Evolutionary conservation across 2,329 filamentous ascomycete genomes (phyloP).

Genomic region (Penicillium sp.): DNA sequence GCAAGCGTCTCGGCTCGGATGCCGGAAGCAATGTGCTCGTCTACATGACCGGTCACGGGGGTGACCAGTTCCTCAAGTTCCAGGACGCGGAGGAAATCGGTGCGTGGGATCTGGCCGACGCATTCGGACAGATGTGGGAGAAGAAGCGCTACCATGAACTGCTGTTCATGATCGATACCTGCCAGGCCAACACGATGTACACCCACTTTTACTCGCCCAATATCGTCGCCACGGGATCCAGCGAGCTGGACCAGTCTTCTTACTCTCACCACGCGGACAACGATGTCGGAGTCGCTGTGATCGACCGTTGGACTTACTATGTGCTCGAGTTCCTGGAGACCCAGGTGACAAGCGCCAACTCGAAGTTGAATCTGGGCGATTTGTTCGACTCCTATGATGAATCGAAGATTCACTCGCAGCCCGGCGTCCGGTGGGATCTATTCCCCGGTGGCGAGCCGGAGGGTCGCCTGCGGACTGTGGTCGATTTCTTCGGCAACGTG

Average conservation of each 20-base stretch:
- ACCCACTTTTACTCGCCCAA: conserved; percentile 97
- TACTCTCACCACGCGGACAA: conserved; percentile 98
- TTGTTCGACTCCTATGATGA: conserved; percentile 96
- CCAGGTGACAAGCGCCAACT: conserved; percentile 79
- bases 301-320: conserved; percentile 98
- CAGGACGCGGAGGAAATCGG: conserved; percentile 98
- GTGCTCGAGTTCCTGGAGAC: conserved; percentile 95
- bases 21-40: conserved; percentile 95
- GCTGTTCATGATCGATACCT: conserved; percentile 99
- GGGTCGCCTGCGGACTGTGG: conserved; percentile 76
- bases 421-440: conserved; percentile 91
- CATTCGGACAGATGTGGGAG: conserved; percentile 99
- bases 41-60: conserved; percentile 98
- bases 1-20: conserved; percentile 90
- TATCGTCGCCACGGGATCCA: conserved; percentile 96
- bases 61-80: conserved; percentile 97
- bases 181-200: conserved; percentile 99
- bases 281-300: conserved; percentile 95
- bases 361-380: conserved; percentile 86
- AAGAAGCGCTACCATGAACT: conserved; percentile 99
- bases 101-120: conserved; percentile 91
- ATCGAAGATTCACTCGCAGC: conserved; percentile 88
- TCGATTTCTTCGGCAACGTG: conserved; percentile 98
- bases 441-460: conserved; percentile 79
- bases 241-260: conserved; percentile 89